Percentiles rank a stretch among this genome's conserved stretches.
Conservation (phyloP, 768 basidiomycete genomes). For the Amanita pallidorosea region DNA sequence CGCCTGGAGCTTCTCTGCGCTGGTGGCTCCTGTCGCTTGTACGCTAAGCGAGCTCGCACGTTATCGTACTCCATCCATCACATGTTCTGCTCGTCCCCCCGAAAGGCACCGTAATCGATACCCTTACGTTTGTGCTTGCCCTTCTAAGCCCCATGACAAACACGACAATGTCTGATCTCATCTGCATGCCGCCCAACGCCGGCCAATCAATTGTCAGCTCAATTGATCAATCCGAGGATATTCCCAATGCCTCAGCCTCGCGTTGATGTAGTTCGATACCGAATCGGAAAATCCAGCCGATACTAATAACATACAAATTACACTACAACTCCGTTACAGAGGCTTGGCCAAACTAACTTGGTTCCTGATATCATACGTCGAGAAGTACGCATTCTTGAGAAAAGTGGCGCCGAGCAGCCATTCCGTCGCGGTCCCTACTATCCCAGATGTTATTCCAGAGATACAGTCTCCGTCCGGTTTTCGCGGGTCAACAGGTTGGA, state of each 20-base stretch:
- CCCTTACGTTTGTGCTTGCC: background rate
- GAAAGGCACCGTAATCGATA: background rate
- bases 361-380: constrained; percentile 48
- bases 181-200: background rate
- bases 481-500: constrained; percentile 38
- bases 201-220: background rate
- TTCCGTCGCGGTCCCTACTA: constrained; percentile 45
- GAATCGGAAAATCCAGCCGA: background rate
- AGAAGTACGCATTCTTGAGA: constrained; percentile 70
- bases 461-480: constrained; percentile 53
- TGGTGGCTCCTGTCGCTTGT: background rate
- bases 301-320: too few species aligned
- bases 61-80: background rate
- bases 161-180: background rate
- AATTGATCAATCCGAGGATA: background rate
- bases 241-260: background rate
- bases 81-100: background rate
- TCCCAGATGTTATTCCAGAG: constrained; percentile 58
- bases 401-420: constrained; percentile 75
- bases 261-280: background rate
- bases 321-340: constrained; percentile 10
- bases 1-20: background rate
- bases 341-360: constrained; percentile 50
- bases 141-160: background rate
- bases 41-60: constrained; percentile 1